Conservation (phyloP, 257 asterid genomes). For the Haberlea rhodopensis region DNA sequence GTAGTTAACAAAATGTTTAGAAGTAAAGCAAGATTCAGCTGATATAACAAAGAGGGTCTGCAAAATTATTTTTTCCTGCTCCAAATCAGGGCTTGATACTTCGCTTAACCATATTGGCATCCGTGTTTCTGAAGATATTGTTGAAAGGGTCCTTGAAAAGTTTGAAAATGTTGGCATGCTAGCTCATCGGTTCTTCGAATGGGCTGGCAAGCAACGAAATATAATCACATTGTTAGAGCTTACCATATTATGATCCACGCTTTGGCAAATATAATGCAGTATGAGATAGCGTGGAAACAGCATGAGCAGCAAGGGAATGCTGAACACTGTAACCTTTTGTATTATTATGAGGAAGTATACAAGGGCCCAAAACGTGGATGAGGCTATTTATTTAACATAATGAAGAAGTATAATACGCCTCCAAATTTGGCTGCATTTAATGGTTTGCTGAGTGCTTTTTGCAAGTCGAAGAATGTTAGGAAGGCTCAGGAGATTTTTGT, state of each 20-base stretch:
- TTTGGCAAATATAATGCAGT: conserved; percentile 86
- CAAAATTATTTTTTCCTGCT: conserved; percentile 65
- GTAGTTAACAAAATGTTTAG: conserved; percentile 40
- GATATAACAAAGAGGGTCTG: conserved; percentile 47
- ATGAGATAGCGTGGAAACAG: conserved; percentile 78
- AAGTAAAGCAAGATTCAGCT: conserved; percentile 35
- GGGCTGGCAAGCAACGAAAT: conserved; percentile 76
- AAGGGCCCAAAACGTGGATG: conserved; percentile 77
- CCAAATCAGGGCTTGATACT: conserved; percentile 61
- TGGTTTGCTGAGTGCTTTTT: conserved; percentile 76
- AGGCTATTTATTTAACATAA: conserved; percentile 72
- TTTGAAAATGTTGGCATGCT: conserved; percentile 82
- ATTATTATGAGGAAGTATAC: conserved; percentile 83
- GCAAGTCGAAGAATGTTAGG: conserved; percentile 72
- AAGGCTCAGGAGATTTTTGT: conserved; percentile 85
- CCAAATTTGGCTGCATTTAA: conserved; percentile 86
- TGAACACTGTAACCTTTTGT: conserved; percentile 83
- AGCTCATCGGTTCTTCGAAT: conserved; percentile 72
- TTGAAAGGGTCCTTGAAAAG: conserved; percentile 64
- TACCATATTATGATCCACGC: conserved; percentile 76
- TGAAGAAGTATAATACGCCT: conserved; percentile 60
- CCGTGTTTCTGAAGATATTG: conserved; percentile 66
- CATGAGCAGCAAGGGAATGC: conserved; percentile 63
- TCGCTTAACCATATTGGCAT: conserved; percentile 77
- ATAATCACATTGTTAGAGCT: conserved; percentile 63